Evolutionary conservation across 495 filamentous ascomycete genomes (phyloP).

Genomic region (Aspergillus sparsus): DNA sequence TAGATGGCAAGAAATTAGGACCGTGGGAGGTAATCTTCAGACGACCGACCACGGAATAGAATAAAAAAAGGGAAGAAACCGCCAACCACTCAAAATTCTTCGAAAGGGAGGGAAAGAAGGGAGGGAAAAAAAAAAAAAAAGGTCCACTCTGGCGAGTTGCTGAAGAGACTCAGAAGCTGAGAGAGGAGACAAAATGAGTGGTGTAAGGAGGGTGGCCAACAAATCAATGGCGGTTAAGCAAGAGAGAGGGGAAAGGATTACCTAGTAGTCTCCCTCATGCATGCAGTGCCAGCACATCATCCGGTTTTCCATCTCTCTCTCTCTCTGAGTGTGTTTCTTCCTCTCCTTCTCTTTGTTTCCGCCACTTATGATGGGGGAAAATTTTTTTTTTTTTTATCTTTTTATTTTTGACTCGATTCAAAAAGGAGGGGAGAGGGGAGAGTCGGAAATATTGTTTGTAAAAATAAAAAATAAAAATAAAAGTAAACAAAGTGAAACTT

Average conservation of each 20-base stretch:
- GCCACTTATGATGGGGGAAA: neutral
- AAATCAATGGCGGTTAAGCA: conserved; percentile 29
- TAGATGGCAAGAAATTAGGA: too few species aligned
- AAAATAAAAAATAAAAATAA: too few species aligned
- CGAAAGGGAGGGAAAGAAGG: neutral
- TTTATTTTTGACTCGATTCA: neutral
- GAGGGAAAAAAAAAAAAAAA: neutral
- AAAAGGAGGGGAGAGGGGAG: neutral
- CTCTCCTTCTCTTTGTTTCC: neutral
- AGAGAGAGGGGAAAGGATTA: conserved; percentile 12
- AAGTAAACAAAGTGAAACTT: too few species aligned
- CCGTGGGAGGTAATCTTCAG: too few species aligned
- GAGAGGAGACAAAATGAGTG: conserved; percentile 8
- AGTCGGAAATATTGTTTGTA: neutral
- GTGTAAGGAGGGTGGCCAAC: conserved; percentile 31
- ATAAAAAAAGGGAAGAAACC: too few species aligned
- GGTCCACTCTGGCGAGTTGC: neutral
- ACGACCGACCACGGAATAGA: too few species aligned
- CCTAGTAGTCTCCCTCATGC: conserved; percentile 29
- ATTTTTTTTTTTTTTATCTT: neutral
- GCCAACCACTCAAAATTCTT: too few species aligned
- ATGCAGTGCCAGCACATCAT: conserved; percentile 37
- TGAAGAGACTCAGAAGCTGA: conserved; percentile 18
- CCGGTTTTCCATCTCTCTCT: conserved; percentile 3
- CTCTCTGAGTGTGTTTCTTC: neutral